Evolutionary conservation across 192 early-diverging fungal genomes (phyloP), one percentile per base, ranked within the genome.

Genomic region (Phlyctochytrium bullatum): DNA sequence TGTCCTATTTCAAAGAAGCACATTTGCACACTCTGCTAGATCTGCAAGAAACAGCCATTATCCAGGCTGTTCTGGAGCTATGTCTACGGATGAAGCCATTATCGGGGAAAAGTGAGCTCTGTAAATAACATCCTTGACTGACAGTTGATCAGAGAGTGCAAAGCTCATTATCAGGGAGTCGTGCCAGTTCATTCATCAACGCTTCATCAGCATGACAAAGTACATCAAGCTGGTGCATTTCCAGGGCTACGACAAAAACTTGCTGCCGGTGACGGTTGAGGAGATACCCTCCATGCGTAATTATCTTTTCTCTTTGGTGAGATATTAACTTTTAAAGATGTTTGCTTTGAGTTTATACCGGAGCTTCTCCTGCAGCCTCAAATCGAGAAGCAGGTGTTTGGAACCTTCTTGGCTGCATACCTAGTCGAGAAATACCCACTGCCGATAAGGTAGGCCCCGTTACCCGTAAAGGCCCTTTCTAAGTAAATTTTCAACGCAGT

Each of bases 351-450:
- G 59, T 74, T 74, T 65, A 32, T 78, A 4, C 59, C 72, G 2
- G 77, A 74, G 47, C 65, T 78, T 34, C 14, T 74, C 12, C 20
- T 14, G 29, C 81, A 83, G 25, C 82, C 82, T 1, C 60, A 75
- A 30, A 27, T 72, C 0, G 68, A 79, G 12, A 71, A 76, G 24
- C 77, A 79, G 61, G 73, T 81, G 2, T 86, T 86, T 79, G 85
- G 73, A 2, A 58, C 80, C 34, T 66, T 73, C 6, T 71, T 86
- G 17, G 76, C 76, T 3, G 74, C 71, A 23, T 40, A 69, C 52
- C 62, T 86, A 24, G 78, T 66, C 52, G 71, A 79, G 35, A 78
- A 76, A 53, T 86, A 84, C 36, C 85, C 85, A 23, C 64, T 86
- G 16, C 78, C 75, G 36, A 75, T 68, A 32, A 81, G 78, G 83